Evolutionary conservation across 192 early-diverging fungal species (phyloP).

Genomic region (Pilobolus umbonatus): DNA sequence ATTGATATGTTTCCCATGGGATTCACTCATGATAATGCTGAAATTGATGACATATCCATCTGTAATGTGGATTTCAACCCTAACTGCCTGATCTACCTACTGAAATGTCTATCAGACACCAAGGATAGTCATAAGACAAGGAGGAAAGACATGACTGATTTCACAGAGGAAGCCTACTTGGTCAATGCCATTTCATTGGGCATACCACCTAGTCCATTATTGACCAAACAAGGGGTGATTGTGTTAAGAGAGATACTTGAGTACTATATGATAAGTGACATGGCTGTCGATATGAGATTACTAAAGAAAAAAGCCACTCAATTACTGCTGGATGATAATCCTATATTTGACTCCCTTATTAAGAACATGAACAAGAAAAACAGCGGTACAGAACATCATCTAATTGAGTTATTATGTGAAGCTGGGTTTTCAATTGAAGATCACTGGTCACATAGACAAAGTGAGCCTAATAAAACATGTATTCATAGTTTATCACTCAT

Average conservation of each 20-base stretch:
- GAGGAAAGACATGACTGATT: neutral
- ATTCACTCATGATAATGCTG: constrained; percentile 41
- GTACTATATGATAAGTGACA: constrained; percentile 52
- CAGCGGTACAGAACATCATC: constrained; percentile 65
- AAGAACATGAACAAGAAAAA: constrained; percentile 68
- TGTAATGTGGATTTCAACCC: constrained; percentile 52
- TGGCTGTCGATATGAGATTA: constrained; percentile 27
- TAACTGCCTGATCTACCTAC: constrained; percentile 46
- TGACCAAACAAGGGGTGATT: constrained; percentile 63
- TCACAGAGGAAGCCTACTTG: neutral
- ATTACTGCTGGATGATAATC: constrained; percentile 58
- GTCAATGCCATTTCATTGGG: neutral
- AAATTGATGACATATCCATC: neutral
- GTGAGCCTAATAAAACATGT: constrained; percentile 63
- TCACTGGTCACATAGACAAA: constrained; percentile 68
- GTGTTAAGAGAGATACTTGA: constrained; percentile 77
- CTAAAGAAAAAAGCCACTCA: constrained; percentile 62
- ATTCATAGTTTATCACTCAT: constrained; percentile 67
- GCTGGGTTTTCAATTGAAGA: constrained; percentile 69
- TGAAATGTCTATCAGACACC: constrained; percentile 43
- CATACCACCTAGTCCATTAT: constrained; percentile 22
- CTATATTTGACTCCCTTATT: constrained; percentile 71
- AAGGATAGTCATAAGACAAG: constrained; percentile 17
- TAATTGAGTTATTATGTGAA: constrained; percentile 78
- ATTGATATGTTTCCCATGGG: constrained; percentile 64